Conservation (phyloP, 805 yeast genomes). For the Lipomyces orientalis region DNA sequence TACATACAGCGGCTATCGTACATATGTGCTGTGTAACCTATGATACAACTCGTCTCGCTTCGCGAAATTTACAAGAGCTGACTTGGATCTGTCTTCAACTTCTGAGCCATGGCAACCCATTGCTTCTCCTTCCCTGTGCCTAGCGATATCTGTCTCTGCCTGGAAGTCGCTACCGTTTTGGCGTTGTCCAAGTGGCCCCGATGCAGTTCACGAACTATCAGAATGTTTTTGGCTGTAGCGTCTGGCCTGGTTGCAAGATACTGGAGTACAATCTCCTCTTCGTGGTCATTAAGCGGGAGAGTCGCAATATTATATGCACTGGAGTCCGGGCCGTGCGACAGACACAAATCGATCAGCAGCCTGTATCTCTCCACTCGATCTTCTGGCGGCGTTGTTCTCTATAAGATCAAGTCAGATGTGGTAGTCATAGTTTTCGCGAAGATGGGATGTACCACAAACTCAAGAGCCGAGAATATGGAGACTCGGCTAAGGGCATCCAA, state of each 20-base stretch:
- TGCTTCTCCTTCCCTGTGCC: conserved; percentile 20
- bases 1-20: conserved; percentile 1
- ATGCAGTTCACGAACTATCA: conserved; percentile 25
- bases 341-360: conserved; percentile 3
- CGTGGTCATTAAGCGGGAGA: conserved; percentile 12
- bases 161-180: conserved; percentile 6
- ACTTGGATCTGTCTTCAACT: conserved; percentile 13
- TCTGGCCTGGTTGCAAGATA: conserved; percentile 18
- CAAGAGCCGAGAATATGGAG: conserved; percentile 24
- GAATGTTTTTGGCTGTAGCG: conserved; percentile 20
- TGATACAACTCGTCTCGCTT: not conserved
- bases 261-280: conserved; percentile 15
- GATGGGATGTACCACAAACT: conserved; percentile 20
- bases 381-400: conserved; percentile 18
- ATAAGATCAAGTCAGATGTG: not conserved
- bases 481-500: conserved; percentile 24
- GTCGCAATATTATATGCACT: conserved; percentile 14
- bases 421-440: not conserved
- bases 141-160: conserved; percentile 21
- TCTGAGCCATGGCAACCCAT: conserved; percentile 24
- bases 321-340: not conserved
- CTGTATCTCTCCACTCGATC: conserved; percentile 11
- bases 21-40: not conserved
- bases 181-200: conserved; percentile 20
- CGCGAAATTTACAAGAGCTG: conserved; percentile 10